Evolutionary conservation across 2,329 filamentous ascomycete genomes (phyloP).

Genomic region (Penicillium occitanis): DNA sequence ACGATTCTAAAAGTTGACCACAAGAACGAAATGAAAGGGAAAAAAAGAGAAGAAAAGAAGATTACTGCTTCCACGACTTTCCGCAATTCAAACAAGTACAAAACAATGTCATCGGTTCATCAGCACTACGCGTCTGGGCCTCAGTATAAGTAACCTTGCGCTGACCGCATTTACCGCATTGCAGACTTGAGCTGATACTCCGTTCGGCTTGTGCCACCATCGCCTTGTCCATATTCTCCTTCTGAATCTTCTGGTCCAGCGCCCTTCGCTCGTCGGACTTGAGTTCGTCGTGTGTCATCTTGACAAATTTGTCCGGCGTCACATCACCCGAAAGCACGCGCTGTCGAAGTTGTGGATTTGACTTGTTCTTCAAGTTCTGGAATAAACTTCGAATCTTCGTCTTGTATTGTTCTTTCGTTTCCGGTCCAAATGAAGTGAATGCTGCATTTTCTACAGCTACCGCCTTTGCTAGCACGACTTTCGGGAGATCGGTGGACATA

Average conservation of each 20-base stretch:
- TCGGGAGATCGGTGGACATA: slow-evolving; percentile 60
- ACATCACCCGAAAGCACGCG: slow-evolving; percentile 76
- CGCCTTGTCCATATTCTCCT: slow-evolving; percentile 95
- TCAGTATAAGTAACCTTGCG: slow-evolving; percentile 95
- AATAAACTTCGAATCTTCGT: slow-evolving; percentile 89
- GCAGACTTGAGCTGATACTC: slow-evolving; percentile 81
- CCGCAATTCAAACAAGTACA: slow-evolving; percentile 51
- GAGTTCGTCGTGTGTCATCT: slow-evolving; percentile 86
- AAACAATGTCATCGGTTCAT: slow-evolving; percentile 70
- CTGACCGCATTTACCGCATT: slow-evolving; percentile 89
- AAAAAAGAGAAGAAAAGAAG: not conserved
- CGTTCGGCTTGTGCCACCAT: slow-evolving; percentile 92
- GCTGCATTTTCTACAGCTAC: slow-evolving; percentile 76
- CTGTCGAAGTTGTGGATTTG: slow-evolving; percentile 73
- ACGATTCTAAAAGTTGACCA: not conserved
- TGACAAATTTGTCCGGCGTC: slow-evolving; percentile 69
- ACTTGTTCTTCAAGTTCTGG: slow-evolving; percentile 91
- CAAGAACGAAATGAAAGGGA: not conserved
- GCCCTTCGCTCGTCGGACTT: slow-evolving; percentile 80
- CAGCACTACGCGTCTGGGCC: slow-evolving; percentile 90
- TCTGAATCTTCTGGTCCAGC: slow-evolving; percentile 72
- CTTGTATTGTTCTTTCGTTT: slow-evolving; percentile 72
- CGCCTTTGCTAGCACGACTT: slow-evolving; percentile 64
- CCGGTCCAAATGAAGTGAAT: slow-evolving; percentile 66
- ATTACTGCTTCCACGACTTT: slow-evolving; percentile 48